Evolutionary conservation across 1,139 yeast genomes (phyloP), one percentile per base, ranked within the genome.

Genomic region (Taiozyma sp.): DNA sequence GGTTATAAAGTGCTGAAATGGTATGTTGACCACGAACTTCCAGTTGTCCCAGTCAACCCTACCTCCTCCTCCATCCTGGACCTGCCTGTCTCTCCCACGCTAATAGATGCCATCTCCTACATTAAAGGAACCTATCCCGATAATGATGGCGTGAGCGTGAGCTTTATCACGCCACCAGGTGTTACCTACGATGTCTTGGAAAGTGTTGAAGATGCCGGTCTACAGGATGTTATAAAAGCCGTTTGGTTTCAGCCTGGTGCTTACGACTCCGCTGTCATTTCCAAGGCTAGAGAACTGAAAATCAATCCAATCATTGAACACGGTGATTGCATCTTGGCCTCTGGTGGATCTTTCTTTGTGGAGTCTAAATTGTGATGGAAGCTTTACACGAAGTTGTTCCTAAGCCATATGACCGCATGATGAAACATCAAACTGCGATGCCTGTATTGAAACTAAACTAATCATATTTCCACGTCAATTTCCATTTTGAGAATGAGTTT

Each of bases 231-330:
- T 9, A 44, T 88, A 30, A 77, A 77, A 57, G 83, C 85, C 0
- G 69, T 85, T 30, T 88, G 96, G 96, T 81, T 86, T 56, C 96
- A 88, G 63, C 95, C 95, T 0, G 95, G 95, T 0, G 77, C 88
- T 37, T 85, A 77, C 56, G 82, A 85, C 58, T 65, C 67, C 7
- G 39, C 28, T 10, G 49, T 47, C 6, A 21, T 50, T 34, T 40
- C 24, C 16, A 50, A 50, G 26, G 43, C 53, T 2, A 29, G 41
- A 16, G 30, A 21, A 21, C 14, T 50, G 35, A 50, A 50, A 6
- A 45, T 50, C 29, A n/a, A 35, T 21, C 50, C 53, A 6, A 24
- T 50, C 5, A 46, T 50, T 29, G 49, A 50, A 21, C 48, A 50
- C 32, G 50, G 37, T 6, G 49, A 47, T 9, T 50, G 53, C 35